Evolutionary conservation across 164 flowering plant genomes (phyloP).

Genomic region (Piper betle): DNA sequence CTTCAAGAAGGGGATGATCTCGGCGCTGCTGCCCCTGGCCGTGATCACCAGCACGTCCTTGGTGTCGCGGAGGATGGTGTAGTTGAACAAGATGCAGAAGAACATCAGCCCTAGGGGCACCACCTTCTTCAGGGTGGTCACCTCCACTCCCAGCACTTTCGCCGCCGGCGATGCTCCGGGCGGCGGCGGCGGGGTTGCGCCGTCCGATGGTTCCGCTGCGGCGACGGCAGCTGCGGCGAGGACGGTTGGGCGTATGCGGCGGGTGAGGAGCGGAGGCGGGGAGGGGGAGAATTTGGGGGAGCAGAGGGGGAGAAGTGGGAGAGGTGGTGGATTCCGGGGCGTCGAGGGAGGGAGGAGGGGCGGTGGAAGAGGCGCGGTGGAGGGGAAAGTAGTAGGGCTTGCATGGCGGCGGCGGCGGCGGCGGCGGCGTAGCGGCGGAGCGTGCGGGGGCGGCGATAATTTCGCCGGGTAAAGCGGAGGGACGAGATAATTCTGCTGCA

Average conservation of each 20-base stretch:
- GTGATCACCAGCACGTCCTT: slow-evolving; percentile 25
- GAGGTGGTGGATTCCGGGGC: not conserved
- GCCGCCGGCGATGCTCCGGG: not conserved
- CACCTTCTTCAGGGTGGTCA: slow-evolving; percentile 17
- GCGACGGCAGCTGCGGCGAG: not conserved
- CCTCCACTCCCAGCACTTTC: slow-evolving; percentile 14
- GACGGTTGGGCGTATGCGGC: not conserved
- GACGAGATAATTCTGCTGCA: no score
- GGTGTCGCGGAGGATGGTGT: slow-evolving; percentile 23
- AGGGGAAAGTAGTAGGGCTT: slow-evolving; percentile 1
- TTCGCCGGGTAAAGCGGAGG: no score
- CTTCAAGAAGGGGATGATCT: slow-evolving; percentile 23
- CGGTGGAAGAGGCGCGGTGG: not conserved
- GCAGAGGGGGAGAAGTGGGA: not conserved
- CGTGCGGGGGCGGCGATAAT: not conserved
- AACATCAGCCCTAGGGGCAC: slow-evolving; percentile 23
- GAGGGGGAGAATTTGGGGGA: not conserved
- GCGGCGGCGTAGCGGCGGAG: not conserved
- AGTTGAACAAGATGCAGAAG: slow-evolving; percentile 26
- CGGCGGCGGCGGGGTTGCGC: not conserved
- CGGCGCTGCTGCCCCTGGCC: slow-evolving; percentile 24
- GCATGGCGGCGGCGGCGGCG: not conserved
- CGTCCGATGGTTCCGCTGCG: not conserved
- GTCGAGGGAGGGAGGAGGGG: not conserved
- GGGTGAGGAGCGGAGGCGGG: not conserved